These are phyloP conservation scores for Helotiales sp. DNA, from an alignment of 2,329 filamentous ascomycete species.

Conservation along the genomic window DNA sequence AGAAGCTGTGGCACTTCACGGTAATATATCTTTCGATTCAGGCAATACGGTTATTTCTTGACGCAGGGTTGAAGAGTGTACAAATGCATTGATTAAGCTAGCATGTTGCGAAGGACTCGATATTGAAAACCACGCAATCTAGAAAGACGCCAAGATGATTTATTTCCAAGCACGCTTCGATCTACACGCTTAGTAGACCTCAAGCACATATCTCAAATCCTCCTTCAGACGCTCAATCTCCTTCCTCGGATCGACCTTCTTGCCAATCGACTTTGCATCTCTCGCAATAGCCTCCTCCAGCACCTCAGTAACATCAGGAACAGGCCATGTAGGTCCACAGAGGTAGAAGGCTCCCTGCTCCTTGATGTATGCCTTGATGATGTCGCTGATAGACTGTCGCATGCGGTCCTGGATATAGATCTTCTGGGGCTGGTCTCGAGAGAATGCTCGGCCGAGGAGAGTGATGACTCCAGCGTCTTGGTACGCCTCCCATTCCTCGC, in stretches of 20 bases:
- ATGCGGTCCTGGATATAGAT: slow-evolving; percentile 99
- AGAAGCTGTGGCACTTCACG: too few relatives aligned
- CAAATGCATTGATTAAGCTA: not conserved
- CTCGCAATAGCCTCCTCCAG: slow-evolving; percentile 87
- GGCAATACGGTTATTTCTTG: too few relatives aligned
- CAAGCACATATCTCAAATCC: slow-evolving; percentile 88
- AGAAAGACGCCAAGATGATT: not conserved
- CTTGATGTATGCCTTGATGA: slow-evolving; percentile 83
- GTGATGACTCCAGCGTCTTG: slow-evolving; percentile 95
- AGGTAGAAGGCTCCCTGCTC: slow-evolving; percentile 95
- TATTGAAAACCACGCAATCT: not conserved
- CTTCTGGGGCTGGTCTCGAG: slow-evolving; percentile 95
- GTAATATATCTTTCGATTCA: too few relatives aligned
- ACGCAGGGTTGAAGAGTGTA: not conserved
- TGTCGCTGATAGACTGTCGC: slow-evolving; percentile 82
- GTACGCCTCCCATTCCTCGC: slow-evolving; percentile 99
- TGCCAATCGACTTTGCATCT: slow-evolving; percentile 71
- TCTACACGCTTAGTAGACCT: slow-evolving; percentile 78
- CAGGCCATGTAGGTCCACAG: slow-evolving; percentile 97
- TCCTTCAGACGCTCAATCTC: slow-evolving; percentile 99
- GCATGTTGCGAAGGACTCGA: not conserved
- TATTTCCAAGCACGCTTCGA: not conserved
- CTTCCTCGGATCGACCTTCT: slow-evolving; percentile 84
- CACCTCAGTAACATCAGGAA: slow-evolving; percentile 93
- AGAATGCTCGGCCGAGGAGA: slow-evolving; percentile 90